Conservation (phyloP, 2,329 filamentous ascomycete genomes). For the Cladosporium sp. region DNA sequence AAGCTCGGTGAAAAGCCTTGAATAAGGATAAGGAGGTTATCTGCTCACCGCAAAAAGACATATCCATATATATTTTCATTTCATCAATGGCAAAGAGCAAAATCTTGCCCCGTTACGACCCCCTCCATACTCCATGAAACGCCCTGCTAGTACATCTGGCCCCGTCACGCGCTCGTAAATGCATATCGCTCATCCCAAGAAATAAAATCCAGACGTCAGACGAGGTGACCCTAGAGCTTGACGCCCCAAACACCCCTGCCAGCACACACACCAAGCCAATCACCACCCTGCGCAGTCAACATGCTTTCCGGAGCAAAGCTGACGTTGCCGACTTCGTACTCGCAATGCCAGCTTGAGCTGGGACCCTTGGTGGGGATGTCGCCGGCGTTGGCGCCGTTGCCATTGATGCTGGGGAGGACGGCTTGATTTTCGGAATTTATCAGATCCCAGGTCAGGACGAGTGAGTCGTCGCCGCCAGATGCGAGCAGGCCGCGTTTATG, state of each 20-base stretch:
- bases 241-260: conserved; percentile 80
- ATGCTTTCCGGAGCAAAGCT: conserved; percentile 75
- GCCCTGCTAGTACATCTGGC: too few species aligned
- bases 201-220: not conserved
- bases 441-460: conserved; percentile 91
- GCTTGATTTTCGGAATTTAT: conserved; percentile 57
- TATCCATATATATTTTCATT: too few species aligned
- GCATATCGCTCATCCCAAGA: not conserved
- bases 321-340: conserved; percentile 81
- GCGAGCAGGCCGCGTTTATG: conserved; percentile 80
- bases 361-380: conserved; percentile 50
- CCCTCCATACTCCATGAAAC: too few species aligned
- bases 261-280: conserved; percentile 80
- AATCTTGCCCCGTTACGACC: too few species aligned
- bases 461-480: conserved; percentile 85
- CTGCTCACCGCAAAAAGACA: too few species aligned
- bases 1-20: too few species aligned
- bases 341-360: conserved; percentile 75
- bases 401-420: conserved; percentile 26
- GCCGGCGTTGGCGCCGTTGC: conserved; percentile 21
- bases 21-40: too few species aligned
- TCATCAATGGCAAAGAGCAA: too few species aligned
- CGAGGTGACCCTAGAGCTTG: conserved; percentile 35
- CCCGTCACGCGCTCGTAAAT: conserved; percentile 1
- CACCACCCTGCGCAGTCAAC: conserved; percentile 64